These are phyloP conservation scores for Leptodontidium sp. DNA, from an alignment of 2,329 filamentous ascomycete species.

Conservation along the genomic window DNA sequence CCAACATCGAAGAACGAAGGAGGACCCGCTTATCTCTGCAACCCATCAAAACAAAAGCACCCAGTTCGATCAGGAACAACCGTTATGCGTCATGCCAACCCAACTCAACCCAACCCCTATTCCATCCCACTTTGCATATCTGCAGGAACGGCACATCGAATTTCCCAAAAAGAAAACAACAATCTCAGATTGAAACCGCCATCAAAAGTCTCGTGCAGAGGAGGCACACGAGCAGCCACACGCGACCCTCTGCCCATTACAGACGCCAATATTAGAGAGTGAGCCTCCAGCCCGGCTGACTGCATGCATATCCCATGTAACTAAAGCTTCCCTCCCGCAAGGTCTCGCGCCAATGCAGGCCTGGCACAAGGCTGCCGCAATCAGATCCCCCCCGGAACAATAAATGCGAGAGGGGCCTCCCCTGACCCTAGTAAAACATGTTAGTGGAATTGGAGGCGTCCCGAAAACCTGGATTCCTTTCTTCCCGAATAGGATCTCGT, in stretches of 20 bases:
- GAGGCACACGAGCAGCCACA: background rate
- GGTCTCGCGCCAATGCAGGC: too few species aligned
- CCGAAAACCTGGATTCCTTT: background rate
- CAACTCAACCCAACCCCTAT: too few species aligned
- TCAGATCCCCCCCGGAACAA: background rate
- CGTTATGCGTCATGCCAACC: background rate
- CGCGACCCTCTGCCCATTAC: background rate
- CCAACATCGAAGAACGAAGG: background rate
- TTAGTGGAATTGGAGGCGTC: background rate
- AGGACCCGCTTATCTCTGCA: background rate
- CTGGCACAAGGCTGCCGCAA: background rate
- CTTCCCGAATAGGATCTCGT: background rate
- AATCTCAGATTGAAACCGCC: constrained; percentile 1
- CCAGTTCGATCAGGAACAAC: background rate
- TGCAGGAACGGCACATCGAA: background rate
- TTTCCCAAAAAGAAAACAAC: background rate
- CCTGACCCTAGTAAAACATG: background rate
- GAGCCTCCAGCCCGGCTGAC: background rate
- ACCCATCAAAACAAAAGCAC: background rate
- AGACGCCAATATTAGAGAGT: background rate
- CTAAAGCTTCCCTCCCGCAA: too few species aligned
- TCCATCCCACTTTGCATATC: background rate
- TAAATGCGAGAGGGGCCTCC: background rate
- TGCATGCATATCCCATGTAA: background rate
- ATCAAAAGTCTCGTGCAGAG: background rate